A percentile compares a stretch with the other conserved stretches of the same genome.
Conservation (phyloP, 2,329 filamentous ascomycete species). For the Botrytis paeoniae region DNA sequence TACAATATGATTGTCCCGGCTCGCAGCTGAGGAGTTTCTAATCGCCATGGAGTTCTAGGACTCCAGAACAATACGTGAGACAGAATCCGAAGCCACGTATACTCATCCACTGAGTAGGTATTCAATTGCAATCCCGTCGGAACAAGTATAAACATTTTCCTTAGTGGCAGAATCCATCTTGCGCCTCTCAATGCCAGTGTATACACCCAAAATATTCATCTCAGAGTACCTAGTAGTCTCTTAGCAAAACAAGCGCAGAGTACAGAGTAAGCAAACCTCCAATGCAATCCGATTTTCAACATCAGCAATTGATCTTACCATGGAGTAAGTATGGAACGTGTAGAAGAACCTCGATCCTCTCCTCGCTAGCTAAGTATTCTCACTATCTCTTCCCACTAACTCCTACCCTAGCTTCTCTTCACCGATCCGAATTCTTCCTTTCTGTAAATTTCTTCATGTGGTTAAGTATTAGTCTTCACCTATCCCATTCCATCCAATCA, state of each 20-base stretch:
- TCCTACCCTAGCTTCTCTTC: fast-evolving
- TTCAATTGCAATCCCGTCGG: neutral
- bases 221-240: neutral
- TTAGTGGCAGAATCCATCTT: neutral
- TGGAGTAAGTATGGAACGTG: neutral
- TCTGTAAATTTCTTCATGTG: too few relatives aligned
- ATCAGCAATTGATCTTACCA: neutral
- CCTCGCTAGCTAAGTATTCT: neutral
- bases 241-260: neutral
- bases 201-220: too few relatives aligned
- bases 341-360: neutral
- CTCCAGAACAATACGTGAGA: neutral
- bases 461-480: too few relatives aligned
- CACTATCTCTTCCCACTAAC: neutral
- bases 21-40: too few relatives aligned
- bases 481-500: too few relatives aligned
- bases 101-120: neutral
- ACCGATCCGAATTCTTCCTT: neutral
- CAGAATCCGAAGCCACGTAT: neutral
- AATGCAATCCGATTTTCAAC: neutral
- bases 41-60: too few relatives aligned
- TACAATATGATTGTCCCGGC: too few relatives aligned
- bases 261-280: neutral
- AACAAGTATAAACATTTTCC: neutral
- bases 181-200: neutral